Conservation (phyloP, 2,329 filamentous ascomycete species). For the Penicillium sumatraense region DNA sequence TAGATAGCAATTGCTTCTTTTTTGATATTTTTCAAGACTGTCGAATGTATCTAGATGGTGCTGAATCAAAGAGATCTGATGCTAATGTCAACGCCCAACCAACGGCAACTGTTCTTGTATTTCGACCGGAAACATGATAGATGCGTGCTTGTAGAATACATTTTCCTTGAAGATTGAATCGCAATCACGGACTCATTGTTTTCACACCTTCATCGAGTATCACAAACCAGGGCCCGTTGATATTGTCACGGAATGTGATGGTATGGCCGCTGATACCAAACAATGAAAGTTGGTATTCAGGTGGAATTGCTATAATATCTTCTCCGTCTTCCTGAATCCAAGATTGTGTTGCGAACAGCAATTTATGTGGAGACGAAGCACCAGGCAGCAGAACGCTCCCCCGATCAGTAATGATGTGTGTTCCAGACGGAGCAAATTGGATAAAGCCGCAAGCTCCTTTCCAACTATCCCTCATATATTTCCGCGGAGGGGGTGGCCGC, state of each 20-base stretch:
- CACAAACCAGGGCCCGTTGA: neutral
- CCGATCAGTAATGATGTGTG: neutral
- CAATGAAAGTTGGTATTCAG: neutral
- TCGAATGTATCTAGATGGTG: no score
- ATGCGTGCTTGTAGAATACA: no score
- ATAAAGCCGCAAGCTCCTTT: no score
- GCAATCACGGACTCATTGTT: neutral
- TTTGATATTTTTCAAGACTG: no score
- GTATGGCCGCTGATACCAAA: neutral
- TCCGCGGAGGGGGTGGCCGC: no score
- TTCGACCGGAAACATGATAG: no score
- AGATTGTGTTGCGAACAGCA: neutral
- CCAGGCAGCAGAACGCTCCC: neutral
- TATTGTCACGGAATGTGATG: neutral
- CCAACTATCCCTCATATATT: no score
- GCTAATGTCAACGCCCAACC: no score
- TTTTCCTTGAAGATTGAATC: no score
- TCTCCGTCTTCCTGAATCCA: conserved; percentile 1
- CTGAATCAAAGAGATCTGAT: no score
- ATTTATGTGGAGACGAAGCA: neutral
- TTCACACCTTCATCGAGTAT: conserved; percentile 2
- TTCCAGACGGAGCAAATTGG: neutral
- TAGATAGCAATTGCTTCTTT: no score
- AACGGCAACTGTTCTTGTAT: no score
- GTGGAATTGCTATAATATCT: conserved; percentile 2